Evolutionary conservation across 1,284 basidiomycete genomes (phyloP), one percentile per base, ranked within the genome.

Genomic region (Stereum hirsutum): DNA sequence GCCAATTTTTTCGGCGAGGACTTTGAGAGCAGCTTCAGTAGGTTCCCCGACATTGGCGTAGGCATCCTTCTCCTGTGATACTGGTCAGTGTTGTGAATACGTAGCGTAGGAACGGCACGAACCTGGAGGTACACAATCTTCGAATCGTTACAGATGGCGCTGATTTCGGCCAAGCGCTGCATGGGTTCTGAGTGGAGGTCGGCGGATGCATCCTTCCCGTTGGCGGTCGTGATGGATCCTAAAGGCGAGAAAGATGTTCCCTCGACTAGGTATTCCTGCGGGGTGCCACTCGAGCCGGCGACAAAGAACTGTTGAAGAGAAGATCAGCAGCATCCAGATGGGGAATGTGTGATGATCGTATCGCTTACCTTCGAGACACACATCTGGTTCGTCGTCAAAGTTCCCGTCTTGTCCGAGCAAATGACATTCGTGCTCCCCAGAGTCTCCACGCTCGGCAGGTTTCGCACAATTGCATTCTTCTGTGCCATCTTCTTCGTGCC

Each of bases 401-500:
- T 96, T 39, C 92, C 93, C 15, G 93, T 97, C 72, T 97, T 97
- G 69, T 97, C 93, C 6, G 91, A 94, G 62, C 93, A 97, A 53
- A 97, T 96, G 40, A 96, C 91, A 58, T 94, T 95, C 39, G 91
- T 94, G 68, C 90, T 93, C 2, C 94, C 93, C 2, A 98, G 71
- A 23, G 94, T 96, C 68, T 98, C 94, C 10, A 97, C 93, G 51
- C 86, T 90, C n/a, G 93, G 93, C 49, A 98, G 69, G 61, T 95
- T 92, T 54, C 92, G 71, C 38, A 98, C 94, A 53, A 98, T 97
- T 5, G 93, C 94, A 49, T 95, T 95, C 65, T 92, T 89, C 69
- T 94, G 89, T 1, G 94, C 92, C 94, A 98, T 97, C 62, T 94
- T 94, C 69, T 94, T 92, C 11, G 92, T 95, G 15, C 94, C 94